Evolutionary conservation across 2,329 filamentous ascomycete species (phyloP), one percentile per base, ranked within the genome.

Genomic region (Aplosporella prunicola): DNA sequence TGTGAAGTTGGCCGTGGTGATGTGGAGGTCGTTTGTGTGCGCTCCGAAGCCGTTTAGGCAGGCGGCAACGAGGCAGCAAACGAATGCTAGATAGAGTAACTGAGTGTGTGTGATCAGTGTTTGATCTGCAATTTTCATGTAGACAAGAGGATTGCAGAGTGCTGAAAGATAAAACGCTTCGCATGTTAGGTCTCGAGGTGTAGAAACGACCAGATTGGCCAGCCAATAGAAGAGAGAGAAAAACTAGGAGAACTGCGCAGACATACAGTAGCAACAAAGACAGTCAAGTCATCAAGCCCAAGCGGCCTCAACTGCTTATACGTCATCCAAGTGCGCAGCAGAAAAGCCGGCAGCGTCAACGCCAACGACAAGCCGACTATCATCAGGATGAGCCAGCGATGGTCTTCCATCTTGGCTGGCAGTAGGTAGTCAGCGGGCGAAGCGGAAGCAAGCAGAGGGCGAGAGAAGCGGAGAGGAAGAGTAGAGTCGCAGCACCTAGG

Each of bases 21-120:
- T n/a, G 14, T 10, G 30, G 9, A 39, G 18, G 18, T 39, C 25
- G 15, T 17, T 20, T 2, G 30, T 34, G 13, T 39, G 36, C 4
- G 18, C 36, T 18, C 36, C 36, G 3, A 39, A 23, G 13, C 36
- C 36, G 15, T 39, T 33, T 6, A 24, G 15, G 24, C 29, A 20
- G 13, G 36, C 30, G 9, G 31, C 36, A 9, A 28, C n/a, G 5
- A 27, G 23, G 24, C 24, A 39, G 14, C 16, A 14, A 5, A 39
- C 29, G 24, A 32, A 39, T n/a, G 23, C 36, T 5, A 32, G 7
- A 16, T 30, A 33, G 4, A 39, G 36, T 9, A 33, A 5, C 36
- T 34, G 7, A 5, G 7, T 20, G 1, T 4, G 2, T 15, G 5
- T 39, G 17, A 39, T 29, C n/a, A n/a, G 13, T 8, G 10, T 16